Base-by-base conservation (phyloP, 2,329 filamentous ascomycete species). In the Penicillium digitatum region DNA sequence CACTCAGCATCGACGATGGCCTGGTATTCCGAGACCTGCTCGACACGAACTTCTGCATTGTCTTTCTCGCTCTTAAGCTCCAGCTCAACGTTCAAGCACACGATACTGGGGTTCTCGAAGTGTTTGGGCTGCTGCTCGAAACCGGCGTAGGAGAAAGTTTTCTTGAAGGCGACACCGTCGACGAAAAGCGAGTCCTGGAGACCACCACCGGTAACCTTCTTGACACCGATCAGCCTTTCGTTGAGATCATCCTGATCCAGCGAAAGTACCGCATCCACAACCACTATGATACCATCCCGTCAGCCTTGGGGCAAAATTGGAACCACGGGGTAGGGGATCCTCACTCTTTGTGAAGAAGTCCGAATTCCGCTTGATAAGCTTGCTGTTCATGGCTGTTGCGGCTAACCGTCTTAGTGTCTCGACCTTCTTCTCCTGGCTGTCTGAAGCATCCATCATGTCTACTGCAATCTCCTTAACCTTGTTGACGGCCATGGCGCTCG, bases 61-160 rank as follows among this genome's bases (percentile, higher is more conserved):
- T 99, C 94, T 82, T 96, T 99, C 76, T 99, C 94, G 59, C 90
- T 93, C 85, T 99, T 99, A 66, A 99, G 82, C 79, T 99, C 94
- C 59, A 99, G 82, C 78, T 99, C 94, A 66, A 99, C 94, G 74
- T 97, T 99, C 66, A 99, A 79, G 77, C 93, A 97, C 58, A 96
- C 89, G 65, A 99, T 95, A 81, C 95, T 95, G 58, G 94, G 94
- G 76, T 96, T 85, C 72, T 83, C 86, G 81, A 99, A 97, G 8
- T 84, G 87, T 78, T 99, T 99, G 63, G 94, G 94, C 79, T 99
- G 94, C 79, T 99, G 94, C 79, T 99, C 94, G 78, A 99, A 99
- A 71, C 94, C 94, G 66, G 94, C 94, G 72, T 99, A 99, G 48
- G 93, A 92, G 76, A 99, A 99, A 5, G 94, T 99, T 85, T 99